phyloP scores from a whole-genome alignment of 192 early-diverging fungal genomes.

The Coemansia sp. region DNA sequence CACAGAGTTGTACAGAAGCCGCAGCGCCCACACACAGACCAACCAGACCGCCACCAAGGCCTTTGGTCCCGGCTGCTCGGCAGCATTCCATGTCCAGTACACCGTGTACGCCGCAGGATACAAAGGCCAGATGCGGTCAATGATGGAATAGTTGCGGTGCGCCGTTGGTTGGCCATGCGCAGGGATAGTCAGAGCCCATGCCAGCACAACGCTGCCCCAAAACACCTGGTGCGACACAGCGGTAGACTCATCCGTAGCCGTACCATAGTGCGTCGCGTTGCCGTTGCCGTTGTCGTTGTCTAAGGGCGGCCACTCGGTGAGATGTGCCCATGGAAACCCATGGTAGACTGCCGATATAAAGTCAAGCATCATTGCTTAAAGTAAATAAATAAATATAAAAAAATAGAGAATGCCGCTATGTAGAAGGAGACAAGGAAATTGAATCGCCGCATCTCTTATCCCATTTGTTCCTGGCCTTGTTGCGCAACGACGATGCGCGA shows the following conservation, averaged over 20 bases:
- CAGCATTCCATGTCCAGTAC: conserved; percentile 46
- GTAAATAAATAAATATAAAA: background rate
- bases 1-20: conserved; percentile 76
- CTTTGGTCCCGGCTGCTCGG: conserved; percentile 7
- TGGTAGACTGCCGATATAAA: background rate
- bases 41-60: conserved; percentile 44
- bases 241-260: too few relatives aligned
- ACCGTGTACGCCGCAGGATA: conserved; percentile 61
- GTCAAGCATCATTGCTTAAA: background rate
- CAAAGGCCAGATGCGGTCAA: conserved; percentile 79
- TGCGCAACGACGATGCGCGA: too few relatives aligned
- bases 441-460: too few relatives aligned
- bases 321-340: background rate
- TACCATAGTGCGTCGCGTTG: too few relatives aligned
- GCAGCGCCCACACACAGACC: conserved; percentile 64
- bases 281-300: too few relatives aligned
- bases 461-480: too few relatives aligned
- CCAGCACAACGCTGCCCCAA: conserved; percentile 12
- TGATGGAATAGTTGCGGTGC: conserved; percentile 50
- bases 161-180: conserved; percentile 5
- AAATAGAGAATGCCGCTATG: background rate
- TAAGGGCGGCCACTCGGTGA: too few relatives aligned
- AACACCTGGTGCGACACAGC: conserved; percentile 8
- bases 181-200: conserved; percentile 24
- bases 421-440: too few relatives aligned